Base-by-base conservation (phyloP, 2,329 filamentous ascomycete species). In the Venturia pyrina region DNA sequence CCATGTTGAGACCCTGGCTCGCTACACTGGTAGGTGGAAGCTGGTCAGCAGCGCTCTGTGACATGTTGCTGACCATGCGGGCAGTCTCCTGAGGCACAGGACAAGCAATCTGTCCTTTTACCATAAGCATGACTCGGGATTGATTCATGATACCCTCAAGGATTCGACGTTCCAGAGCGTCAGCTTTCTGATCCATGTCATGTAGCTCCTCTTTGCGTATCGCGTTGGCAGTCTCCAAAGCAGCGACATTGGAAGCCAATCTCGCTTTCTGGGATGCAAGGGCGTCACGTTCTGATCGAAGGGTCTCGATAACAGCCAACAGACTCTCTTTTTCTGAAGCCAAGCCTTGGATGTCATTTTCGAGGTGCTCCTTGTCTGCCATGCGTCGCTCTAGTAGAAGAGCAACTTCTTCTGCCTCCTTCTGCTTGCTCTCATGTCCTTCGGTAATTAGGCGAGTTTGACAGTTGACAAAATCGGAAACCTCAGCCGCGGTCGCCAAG, bases 61-160 rank as follows among this genome's bases (percentile, higher is more conserved):
- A 73, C 70, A 75, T 68, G 68, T 74, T 68, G 70, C 72, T 72
- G 64, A 70, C 69, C 69, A 77, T 63, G 68, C 69, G 62, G 67
- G 75, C 40, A 32, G 13, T 59, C 75, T 75, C 69, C 75, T 75
- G 28, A 28, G 46, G 34, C 28, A n/a, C 13, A 34, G n/a, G 1
- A 40, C 43, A 43, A 28, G 24, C n/a, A 41, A 32, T 43, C 11
- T 62, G 32, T 17, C 72, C 72, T 78, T 90, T 88, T 70, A 86
- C 81, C 80, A 95, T 89, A 66, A 98, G 84, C n/a, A 97, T 82
- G 34, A 93, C 87, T 7, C 93, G 89, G 24, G 93, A 97, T 75
- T 98, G 93, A 71, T 98, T 93, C 79, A 99, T 96, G 68, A 98
- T 91, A 34, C 93, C 93, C 70, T 98, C 93, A 41, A 99, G 80